Evolutionary conservation across 2,329 filamentous ascomycete species (phyloP).

Genomic region (Xylariaceae sp.): DNA sequence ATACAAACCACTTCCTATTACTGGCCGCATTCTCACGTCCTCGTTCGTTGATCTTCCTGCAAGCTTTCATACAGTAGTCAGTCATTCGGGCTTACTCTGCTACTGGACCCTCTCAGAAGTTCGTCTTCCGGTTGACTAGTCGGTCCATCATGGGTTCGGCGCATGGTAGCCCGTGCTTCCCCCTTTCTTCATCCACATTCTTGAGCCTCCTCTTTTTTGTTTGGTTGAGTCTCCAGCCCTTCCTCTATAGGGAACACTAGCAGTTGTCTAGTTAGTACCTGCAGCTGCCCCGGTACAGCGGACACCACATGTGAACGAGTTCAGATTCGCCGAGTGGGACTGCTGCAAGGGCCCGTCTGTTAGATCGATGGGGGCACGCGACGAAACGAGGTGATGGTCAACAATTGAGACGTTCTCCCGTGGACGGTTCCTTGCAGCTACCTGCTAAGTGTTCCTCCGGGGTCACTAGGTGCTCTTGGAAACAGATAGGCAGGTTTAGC

Average conservation of each 20-base stretch:
- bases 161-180: not conserved
- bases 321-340: not conserved
- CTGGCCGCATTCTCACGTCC: not conserved
- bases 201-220: no score
- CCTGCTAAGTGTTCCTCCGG: not conserved
- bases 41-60: not conserved
- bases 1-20: not conserved
- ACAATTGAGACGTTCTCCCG: not conserved
- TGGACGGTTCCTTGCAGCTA: not conserved
- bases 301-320: not conserved
- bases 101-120: not conserved
- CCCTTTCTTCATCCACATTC: not conserved
- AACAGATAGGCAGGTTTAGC: not conserved
- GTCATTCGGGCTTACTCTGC: not conserved
- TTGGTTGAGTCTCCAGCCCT: not conserved
- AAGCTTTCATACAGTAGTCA: not conserved
- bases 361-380: not conserved
- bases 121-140: not conserved
- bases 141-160: not conserved
- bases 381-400: not conserved
- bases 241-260: not conserved
- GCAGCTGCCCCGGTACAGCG: not conserved
- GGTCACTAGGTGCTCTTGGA: not conserved
- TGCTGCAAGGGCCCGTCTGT: not conserved
- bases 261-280: not conserved